Evolutionary conservation across 768 basidiomycete genomes (phyloP).

Genomic region (Melanogaster broomeanus): DNA sequence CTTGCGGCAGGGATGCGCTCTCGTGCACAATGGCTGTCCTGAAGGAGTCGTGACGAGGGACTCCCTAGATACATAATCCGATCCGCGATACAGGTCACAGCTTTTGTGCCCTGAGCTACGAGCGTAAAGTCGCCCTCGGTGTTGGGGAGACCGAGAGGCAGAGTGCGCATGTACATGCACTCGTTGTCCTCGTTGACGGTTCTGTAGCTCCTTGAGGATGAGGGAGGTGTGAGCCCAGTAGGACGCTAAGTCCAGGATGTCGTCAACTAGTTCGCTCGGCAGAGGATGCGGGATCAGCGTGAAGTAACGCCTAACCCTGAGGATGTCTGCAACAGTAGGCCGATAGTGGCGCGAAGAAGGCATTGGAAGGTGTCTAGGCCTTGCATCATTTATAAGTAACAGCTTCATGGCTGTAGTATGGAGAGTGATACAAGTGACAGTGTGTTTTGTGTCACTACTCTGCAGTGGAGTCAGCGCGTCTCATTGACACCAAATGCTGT

Average conservation of each 20-base stretch:
- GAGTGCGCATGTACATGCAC: too few relatives aligned
- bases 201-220: neutral
- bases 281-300: neutral
- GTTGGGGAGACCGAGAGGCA: too few relatives aligned
- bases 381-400: too few relatives aligned
- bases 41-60: neutral
- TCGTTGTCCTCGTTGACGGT: too few relatives aligned
- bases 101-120: neutral
- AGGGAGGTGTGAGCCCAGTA: conserved; percentile 8
- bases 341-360: neutral
- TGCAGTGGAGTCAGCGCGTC: too few relatives aligned
- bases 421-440: too few relatives aligned
- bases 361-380: too few relatives aligned
- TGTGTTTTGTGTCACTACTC: too few relatives aligned
- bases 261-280: conserved; percentile 3
- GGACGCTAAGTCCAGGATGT: conserved; percentile 2
- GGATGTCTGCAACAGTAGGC: neutral
- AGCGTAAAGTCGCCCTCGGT: neutral
- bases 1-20: neutral
- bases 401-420: too few relatives aligned
- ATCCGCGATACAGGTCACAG: too few relatives aligned
- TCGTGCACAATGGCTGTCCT: neutral
- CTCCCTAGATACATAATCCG: neutral
- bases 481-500: too few relatives aligned
- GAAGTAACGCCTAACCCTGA: conserved; percentile 2